phyloP scores from a whole-genome alignment of 306 rosid genomes.

The Gillenia trifoliata region DNA sequence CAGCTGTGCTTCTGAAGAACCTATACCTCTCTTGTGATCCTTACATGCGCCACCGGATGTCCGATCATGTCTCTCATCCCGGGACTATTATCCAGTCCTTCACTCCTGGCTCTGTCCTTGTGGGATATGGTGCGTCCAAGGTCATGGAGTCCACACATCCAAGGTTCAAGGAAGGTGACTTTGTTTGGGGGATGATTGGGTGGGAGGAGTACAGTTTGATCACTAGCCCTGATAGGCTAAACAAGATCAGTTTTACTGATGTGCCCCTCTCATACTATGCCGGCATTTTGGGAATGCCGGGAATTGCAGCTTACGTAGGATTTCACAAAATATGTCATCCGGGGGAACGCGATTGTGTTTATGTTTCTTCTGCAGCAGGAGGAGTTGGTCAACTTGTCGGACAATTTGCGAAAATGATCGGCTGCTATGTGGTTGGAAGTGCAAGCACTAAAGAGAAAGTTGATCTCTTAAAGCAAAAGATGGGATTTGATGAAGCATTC shows the following conservation, averaged over 20 bases:
- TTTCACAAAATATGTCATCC: not conserved
- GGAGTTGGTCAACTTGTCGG: not conserved
- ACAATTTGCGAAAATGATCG: not conserved
- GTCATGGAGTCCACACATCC: too few species aligned
- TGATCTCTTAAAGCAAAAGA: not conserved
- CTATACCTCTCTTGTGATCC: too few species aligned
- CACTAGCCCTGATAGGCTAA: not conserved
- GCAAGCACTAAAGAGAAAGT: not conserved
- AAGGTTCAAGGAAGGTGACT: slow-evolving; percentile 43
- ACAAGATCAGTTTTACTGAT: not conserved
- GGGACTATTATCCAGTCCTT: too few species aligned
- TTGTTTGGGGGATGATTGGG: slow-evolving; percentile 51
- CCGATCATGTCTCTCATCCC: too few species aligned
- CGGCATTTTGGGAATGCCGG: not conserved
- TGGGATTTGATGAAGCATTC: not conserved
- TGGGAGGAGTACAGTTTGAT: slow-evolving; percentile 61
- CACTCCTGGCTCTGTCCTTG: too few species aligned
- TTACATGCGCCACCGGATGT: too few species aligned
- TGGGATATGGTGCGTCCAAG: too few species aligned
- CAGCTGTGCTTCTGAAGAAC: too few species aligned
- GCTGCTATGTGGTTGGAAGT: not conserved
- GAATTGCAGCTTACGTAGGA: not conserved
- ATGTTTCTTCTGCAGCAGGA: not conserved
- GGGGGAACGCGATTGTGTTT: not conserved
- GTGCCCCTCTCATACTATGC: not conserved